Base-by-base conservation (phyloP, 352 stramenopile species). In the Blastocystis sp. region DNA sequence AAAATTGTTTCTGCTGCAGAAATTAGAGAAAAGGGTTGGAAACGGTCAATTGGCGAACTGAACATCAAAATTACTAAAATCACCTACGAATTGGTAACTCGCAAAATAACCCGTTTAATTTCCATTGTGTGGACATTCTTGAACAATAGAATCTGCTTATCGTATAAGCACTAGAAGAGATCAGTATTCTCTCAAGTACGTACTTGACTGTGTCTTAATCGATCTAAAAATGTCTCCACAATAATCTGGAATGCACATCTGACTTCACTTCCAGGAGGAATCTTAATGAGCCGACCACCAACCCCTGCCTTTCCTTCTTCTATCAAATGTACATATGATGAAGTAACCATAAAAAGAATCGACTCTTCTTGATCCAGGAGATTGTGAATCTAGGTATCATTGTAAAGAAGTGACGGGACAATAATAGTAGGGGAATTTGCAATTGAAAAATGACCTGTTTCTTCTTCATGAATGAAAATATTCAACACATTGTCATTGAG, bases 141-240 rank as follows among this genome's bases (percentile, higher is more conserved):
- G 22, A 84, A 64, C 27, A 68, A 22, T 17, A 84, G 24, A 22
- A 84, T 19, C n/a, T 84, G 73, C 33, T 68, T 30, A 42, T 84
- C 73, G 33, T 51, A 68, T 7, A 84, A 19, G 24, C 2, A 48
- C 51, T 62, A 24, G 60, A 37, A 48, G 9, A 9, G 0, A 19
- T 13, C 60, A 1, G 22, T 17, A 40, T 2, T 30, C 22, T 19
- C 53, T 30, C 1, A 42, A 44, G 11, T 40, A 33, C 7, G 5
- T 56, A 78, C 66, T 56, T 53, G 37, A 51, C 22, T 40, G 1
- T 66, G 51, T 48, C 59, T 37, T 3, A 84, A 27, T 62, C 56
- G 73, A 33, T 84, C 73, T 24, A 84, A n/a, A n/a, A 54, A 84
- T 57, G 59, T 66, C 27, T 84, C 73, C n/a, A 84, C 73, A 35